Base-by-base conservation (phyloP, 176 grass and related monocot species). In the Echinochloa phyllopogon region DNA sequence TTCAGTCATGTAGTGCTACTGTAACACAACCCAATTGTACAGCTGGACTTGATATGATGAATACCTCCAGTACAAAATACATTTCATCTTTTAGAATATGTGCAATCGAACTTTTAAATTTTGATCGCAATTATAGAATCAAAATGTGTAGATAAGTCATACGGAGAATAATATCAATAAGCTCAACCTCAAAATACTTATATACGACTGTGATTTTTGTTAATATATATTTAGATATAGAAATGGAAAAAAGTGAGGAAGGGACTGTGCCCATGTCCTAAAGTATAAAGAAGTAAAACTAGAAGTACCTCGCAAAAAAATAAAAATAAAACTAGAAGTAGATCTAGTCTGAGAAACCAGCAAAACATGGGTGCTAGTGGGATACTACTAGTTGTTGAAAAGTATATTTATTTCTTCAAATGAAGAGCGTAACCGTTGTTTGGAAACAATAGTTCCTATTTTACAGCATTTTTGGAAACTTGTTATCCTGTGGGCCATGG, bases 81-180 rank as follows among this genome's bases (percentile, higher is more conserved):
- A 36, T 78, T 77, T 17, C 43, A 47, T 37, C 16, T 79, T 63
- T 27, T 37, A 50, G 44, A 79, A 14, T 50, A 5, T 65, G 77
- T 65, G 3, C 15, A 65, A 79, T 65, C 16, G 25, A 79, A 51
- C 27, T 79, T 48, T 20, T 27, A 66, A 51, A 33, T 48, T 24
- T 33, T 53, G 72, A 53, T 74, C 33, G 36, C 8, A 12, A 25
- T 72, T 72, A 72, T 50, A 49, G 13, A 49, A 49, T 49, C 6
- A 17, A 72, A 48, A 49, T 72, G 13, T 15, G 15, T 20, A 73
- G 14, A 50, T 11, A 42, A 21, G 24, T 36, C 48, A 36, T 74
- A 52, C 38, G 25, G 25, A 50, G 44, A 51, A 33, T 38, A 37
- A 37, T 52, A 53, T 51, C 60, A 49, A 21, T 15, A 38, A 51